phyloP scores from a whole-genome alignment of 2,329 filamentous ascomycete genomes.

The Exophiala oligosperma region DNA sequence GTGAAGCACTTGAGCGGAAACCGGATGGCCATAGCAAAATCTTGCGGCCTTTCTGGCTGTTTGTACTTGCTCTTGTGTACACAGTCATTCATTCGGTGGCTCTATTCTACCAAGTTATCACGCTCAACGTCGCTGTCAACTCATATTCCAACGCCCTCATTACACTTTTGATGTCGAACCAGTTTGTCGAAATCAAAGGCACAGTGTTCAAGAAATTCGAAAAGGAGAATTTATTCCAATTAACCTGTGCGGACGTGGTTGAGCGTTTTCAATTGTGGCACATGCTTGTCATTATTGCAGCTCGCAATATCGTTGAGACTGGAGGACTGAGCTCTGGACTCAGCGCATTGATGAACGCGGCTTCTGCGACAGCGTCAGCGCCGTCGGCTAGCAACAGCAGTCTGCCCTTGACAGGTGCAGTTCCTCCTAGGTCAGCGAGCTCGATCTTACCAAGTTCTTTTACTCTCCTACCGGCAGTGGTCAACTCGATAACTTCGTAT shows the following conservation, averaged over 20 bases:
- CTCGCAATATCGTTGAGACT: slow-evolving; percentile 94
- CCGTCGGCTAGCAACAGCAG: slow-evolving; percentile 49
- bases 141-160: slow-evolving; percentile 96
- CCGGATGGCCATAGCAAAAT: slow-evolving; percentile 88
- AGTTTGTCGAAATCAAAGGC: slow-evolving; percentile 98
- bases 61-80: slow-evolving; percentile 80
- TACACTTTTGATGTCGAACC: slow-evolving; percentile 90
- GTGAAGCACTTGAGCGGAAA: slow-evolving; percentile 86
- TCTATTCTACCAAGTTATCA: slow-evolving; percentile 96
- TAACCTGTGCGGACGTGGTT: slow-evolving; percentile 94
- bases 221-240: slow-evolving; percentile 94
- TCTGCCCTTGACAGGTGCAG: slow-evolving; percentile 53
- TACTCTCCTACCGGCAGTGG: slow-evolving; percentile 71
- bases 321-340: slow-evolving; percentile 69
- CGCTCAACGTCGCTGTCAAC: slow-evolving; percentile 95
- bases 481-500: slow-evolving; percentile 46
- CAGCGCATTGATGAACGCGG: slow-evolving; percentile 34
- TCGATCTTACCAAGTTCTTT: slow-evolving; percentile 89
- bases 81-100: slow-evolving; percentile 84
- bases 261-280: slow-evolving; percentile 96
- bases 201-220: slow-evolving; percentile 99
- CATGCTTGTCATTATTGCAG: slow-evolving; percentile 93
- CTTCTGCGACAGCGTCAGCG: slow-evolving; percentile 38
- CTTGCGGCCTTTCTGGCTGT: slow-evolving; percentile 85
- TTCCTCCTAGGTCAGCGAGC: slow-evolving; percentile 56